Base-by-base conservation (phyloP, 371 early-diverging fungal species). In the Rhizopus delemar region DNA sequence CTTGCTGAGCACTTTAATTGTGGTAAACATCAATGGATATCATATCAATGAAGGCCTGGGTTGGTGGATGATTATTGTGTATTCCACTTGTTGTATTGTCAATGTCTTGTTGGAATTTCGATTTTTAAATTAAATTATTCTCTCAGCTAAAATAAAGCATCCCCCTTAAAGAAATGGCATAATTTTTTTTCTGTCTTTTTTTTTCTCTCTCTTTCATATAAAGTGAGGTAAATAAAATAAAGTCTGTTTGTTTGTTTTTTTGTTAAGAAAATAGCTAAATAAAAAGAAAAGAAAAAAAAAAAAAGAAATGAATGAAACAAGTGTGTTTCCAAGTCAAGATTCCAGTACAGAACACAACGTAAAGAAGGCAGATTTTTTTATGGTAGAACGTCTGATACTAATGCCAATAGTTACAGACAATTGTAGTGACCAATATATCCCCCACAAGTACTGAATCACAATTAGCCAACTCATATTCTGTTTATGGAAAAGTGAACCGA, bases 11-110 rank as follows among this genome's bases (percentile, higher is more conserved):
- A 70, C 85, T 0, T 53, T 87, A 2, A 50, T 85, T 8, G 74
- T 86, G n/a, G 82, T 85, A 5, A 63, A 68, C 53, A 52, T 74
- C 31, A 82, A 77, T 55, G 77, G 77, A 2, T 88, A 81, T 41
- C 63, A 65, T 46, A 72, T 86, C 51, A 73, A 65, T 12, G 70
- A 74, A 34, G 63, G 64, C 29, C 74, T 78, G 51, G 86, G 88
- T 4, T 74, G 73, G 69, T 78, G 75, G 70, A 74, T 85, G 70
- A 75, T 87, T 46, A 62, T 63, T 32, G 69, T 84, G 8, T 87
- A 86, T 62, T 45, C 64, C 4, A 63, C 71, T 7, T 80, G 81
- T 56, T 83, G 81, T 58, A 48, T 74, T 6, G 51, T 75, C 36
- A 85, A 82, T 56, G 59, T 85, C 8, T 41, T 74, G 15, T 53